Evolutionary conservation across 2,329 filamentous ascomycete species (phyloP), one percentile per base, ranked within the genome.

Genomic region (Escovopsis sp.): DNA sequence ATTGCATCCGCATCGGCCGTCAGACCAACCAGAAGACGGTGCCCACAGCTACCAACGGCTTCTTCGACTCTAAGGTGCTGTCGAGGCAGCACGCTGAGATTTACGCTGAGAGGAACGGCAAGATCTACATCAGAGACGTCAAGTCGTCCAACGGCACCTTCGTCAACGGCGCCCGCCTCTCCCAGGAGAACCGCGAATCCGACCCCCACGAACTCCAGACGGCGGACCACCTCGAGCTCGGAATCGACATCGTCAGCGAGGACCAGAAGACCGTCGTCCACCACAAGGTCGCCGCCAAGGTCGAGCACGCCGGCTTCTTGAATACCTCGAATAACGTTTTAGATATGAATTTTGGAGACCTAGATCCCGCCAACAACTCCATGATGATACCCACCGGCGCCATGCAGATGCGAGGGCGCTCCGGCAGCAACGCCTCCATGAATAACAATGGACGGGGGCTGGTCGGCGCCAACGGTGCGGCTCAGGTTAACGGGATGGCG

Each of bases 91-190:
- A 98, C 60, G 91, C 91, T 31, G 91, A 98, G 59, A 83, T 98
- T 32, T 96, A 87, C 78, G 87, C 91, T n/a, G 74, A 78, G 47
- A 62, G 68, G 41, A 79, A 84, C 47, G 88, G 88, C 41, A 94
- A 94, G 58, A 82, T 98, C 35, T 96, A 81, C 74, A 96, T 98
- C 51, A 78, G 88, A 44, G 91, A 98, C 63, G 84, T 98, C 52
- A 98, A 96, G 63, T 96, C 91, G 0, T 98, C 91, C 34, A 98
- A 98, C 57, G 91, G 91, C 44, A 98, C 91, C 1, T 98, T 98
- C 61, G 89, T 98, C 51, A 98, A 98, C 54, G 87, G 87, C 15
- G 77, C 82, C 42, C 79, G 91, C 27, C 62, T 98, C 45, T 96
- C 91, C 2, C 84, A 79, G 41, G 91, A 98, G 59, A 98, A 95